Conservation (phyloP, 2,329 filamentous ascomycete genomes). For the Metarhizium sp. region DNA sequence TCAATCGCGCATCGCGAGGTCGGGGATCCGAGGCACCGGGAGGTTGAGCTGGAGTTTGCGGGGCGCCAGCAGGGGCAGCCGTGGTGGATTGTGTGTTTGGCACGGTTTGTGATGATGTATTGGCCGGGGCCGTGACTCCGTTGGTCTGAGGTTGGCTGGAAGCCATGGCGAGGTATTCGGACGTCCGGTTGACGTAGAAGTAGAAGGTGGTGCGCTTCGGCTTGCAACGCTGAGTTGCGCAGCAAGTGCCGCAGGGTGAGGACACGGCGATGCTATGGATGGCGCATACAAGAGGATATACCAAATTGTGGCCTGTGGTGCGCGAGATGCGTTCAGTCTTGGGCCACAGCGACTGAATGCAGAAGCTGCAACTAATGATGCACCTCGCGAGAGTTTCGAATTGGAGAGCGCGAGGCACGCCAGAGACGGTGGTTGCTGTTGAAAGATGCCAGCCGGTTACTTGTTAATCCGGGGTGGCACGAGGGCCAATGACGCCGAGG, state of each 20-base stretch:
- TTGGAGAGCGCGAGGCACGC: background rate
- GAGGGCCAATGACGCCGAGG: background rate
- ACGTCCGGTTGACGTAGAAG: background rate
- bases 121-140: constrained; percentile 35
- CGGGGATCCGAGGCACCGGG: constrained; percentile 39
- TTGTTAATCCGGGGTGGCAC: constrained; percentile 1
- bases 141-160: constrained; percentile 42
- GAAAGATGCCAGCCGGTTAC: background rate
- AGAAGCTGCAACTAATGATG: background rate
- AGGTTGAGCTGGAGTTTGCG: constrained; percentile 16
- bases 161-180: constrained; percentile 16
- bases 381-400: background rate
- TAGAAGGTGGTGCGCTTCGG: background rate
- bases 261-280: background rate
- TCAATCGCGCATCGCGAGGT: constrained; percentile 68
- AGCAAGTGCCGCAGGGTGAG: background rate
- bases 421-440: background rate
- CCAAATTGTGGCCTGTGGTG: background rate
- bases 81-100: constrained; percentile 25
- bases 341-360: background rate
- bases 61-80: constrained; percentile 13
- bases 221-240: background rate
- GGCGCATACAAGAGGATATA: background rate
- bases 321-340: background rate
- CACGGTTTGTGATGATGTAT: constrained; percentile 25